Conservation (phyloP, 176 grass and related monocot species). For the Lolium rigidum region DNA sequence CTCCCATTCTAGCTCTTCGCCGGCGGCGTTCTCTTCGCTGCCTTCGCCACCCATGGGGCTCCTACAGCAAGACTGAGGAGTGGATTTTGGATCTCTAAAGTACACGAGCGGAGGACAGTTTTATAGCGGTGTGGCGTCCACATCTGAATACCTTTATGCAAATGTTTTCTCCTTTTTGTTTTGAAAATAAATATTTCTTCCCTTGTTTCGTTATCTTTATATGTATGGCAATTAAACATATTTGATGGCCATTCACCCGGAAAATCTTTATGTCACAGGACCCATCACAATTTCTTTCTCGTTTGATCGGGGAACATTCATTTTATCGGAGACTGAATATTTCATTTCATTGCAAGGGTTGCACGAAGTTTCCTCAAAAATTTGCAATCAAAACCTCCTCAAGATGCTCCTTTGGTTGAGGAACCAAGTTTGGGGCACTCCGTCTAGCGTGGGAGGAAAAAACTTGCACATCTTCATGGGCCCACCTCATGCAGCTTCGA, state of each 20-base stretch:
- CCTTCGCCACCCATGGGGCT: conserved; percentile 2
- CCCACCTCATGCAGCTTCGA: neutral
- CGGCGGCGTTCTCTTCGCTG: conserved; percentile 12
- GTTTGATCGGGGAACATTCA: neutral
- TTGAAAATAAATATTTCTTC: neutral
- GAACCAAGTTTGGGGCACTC: neutral
- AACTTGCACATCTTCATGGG: neutral
- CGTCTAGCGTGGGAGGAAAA: neutral
- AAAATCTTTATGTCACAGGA: neutral
- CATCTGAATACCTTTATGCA: neutral
- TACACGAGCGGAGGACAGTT: neutral
- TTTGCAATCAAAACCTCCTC: too few species aligned
- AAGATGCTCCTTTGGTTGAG: too few species aligned
- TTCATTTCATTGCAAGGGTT: too few species aligned
- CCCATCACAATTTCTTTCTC: neutral
- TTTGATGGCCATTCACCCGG: neutral
- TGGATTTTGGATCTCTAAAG: neutral
- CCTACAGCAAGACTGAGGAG: neutral
- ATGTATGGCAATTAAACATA: neutral
- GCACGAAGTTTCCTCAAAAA: too few species aligned
- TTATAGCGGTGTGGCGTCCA: neutral
- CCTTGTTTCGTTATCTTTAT: neutral
- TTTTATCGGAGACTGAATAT: too few species aligned
- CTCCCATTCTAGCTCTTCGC: neutral
- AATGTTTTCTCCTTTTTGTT: neutral